Evolutionary conservation across 2,329 filamentous ascomycete genomes (phyloP).

Genomic region (Stemphylium vesicarium): DNA sequence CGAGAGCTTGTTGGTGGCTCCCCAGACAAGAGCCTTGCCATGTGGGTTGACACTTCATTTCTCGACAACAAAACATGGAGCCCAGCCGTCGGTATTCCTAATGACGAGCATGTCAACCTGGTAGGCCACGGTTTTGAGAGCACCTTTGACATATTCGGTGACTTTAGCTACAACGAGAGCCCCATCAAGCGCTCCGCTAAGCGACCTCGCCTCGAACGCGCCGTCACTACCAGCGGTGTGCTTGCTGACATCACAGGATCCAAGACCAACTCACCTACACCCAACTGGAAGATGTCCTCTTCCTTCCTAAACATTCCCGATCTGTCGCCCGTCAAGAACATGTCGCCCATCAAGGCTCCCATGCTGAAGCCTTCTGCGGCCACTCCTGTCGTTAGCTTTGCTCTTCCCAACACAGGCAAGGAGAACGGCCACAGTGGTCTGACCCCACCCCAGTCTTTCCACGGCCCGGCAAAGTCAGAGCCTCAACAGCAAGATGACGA

Average conservation of each 20-base stretch:
- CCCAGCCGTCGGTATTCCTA: constrained; percentile 67
- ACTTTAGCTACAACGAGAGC: constrained; percentile 61
- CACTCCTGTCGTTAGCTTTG: constrained; percentile 26
- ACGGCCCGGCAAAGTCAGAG: constrained; percentile 25
- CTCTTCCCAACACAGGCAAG: constrained; percentile 27
- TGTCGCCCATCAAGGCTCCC: constrained; percentile 42
- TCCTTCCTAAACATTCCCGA: constrained; percentile 47
- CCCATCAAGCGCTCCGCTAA: constrained; percentile 68
- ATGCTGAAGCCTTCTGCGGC: constrained; percentile 37
- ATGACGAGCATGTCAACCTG: constrained; percentile 63
- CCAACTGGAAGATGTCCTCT: constrained; percentile 45
- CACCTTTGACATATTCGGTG: constrained; percentile 68
- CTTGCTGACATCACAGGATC: constrained; percentile 66
- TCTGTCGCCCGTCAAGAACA: constrained; percentile 39
- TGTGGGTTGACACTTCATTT: constrained; percentile 60
- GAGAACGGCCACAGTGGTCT: constrained; percentile 32
- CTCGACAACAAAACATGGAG: constrained; percentile 59
- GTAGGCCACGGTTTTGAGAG: constrained; percentile 55
- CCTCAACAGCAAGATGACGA: constrained; percentile 54
- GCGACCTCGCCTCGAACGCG: constrained; percentile 66
- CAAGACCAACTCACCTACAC: constrained; percentile 53
- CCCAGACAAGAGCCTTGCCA: constrained; percentile 65
- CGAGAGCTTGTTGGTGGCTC: constrained; percentile 77
- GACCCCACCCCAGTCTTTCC: constrained; percentile 40
- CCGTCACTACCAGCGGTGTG: constrained; percentile 65